Evolutionary conservation across 148 eudicot species (phyloP), one percentile per base, ranked within the genome.

Genomic region (Rhododendron ovatum): DNA sequence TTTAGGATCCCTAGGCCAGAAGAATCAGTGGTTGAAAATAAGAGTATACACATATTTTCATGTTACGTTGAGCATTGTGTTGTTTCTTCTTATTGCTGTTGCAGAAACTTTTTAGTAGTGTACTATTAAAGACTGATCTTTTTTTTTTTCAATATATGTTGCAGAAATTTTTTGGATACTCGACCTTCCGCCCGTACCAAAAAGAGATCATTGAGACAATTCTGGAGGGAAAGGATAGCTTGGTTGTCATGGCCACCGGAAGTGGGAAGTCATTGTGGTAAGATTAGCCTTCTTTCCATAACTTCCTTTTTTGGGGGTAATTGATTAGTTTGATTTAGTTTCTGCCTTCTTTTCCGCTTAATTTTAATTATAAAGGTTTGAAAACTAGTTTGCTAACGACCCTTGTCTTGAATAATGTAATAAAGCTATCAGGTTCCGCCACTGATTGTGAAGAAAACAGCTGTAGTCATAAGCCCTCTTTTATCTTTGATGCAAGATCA

Each of bases 401-500:
- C 47, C 71, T 24, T 82, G 84, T 35, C 82, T 83, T 88, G 83
- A 80, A 80, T 69, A 28, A 33, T 79, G 80, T 78, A 82, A 84
- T 88, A 24, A 90, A 95, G 98, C 90, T 95, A 95, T 88, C 98
- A 95, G 93, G 93, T 95, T 82, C 98, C 98, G 47, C 95, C 98
- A 17, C 88, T 95, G 92, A 82, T 95, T 86, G 81, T 91, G 1
- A 89, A 88, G 22, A 92, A 87, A 89, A 94, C 98, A 48, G 94
- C 94, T 82, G 80, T 95, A 37, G 98, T 95, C 50, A 91, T 95
- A 90, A 94, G 96, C 87, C 98, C 98, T 78, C 94, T 95, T 50
- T 85, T 95, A 80, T 94, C 96, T 41, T 87, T 95, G 89, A 95
- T 95, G 98, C 96, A 95, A 88, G 98, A 95, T 90, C 98, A 95